A percentile compares a stretch with the other conserved stretches of the same genome.
Conservation (phyloP, 441 rosid genomes). For the Corymbia citriodora region DNA sequence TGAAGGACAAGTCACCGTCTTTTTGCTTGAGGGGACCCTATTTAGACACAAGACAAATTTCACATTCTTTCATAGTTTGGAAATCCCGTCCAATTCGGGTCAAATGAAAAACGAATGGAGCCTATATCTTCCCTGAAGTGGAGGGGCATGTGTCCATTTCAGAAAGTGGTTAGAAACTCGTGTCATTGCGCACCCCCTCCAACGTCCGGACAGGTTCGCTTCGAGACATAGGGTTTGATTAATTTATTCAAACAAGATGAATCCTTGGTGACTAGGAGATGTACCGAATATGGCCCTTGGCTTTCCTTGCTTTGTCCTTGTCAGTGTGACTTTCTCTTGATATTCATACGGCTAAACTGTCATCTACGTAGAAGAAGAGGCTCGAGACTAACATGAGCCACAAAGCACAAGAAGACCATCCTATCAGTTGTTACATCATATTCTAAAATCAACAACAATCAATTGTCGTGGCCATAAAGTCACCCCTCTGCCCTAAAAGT, state of each 20-base stretch:
- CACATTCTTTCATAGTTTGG: neutral
- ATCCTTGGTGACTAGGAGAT: neutral
- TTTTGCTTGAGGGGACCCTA: neutral
- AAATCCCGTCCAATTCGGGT: too few relatives aligned
- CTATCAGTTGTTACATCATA: neutral
- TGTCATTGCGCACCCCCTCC: rapidly evolving
- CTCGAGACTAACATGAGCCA: neutral
- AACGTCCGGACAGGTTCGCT: neutral
- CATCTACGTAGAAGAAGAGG: neutral
- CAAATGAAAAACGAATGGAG: neutral
- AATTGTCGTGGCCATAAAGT: neutral
- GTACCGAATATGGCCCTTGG: neutral
- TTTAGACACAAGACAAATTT: neutral
- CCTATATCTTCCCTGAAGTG: neutral
- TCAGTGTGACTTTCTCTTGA: neutral
- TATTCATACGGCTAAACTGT: too few relatives aligned
- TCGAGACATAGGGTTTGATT: neutral
- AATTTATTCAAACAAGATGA: neutral
- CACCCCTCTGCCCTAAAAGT: neutral
- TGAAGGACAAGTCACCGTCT: neutral
- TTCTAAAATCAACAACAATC: neutral
- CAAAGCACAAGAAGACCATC: neutral
- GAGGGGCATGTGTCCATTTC: neutral
- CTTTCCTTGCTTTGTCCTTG: neutral
- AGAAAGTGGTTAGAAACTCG: neutral